A percentile compares a stretch with the other conserved stretches of the same genome.
phyloP scores from a whole-genome alignment of 2,329 filamentous ascomycete species.

The Cladosporium velox region DNA sequence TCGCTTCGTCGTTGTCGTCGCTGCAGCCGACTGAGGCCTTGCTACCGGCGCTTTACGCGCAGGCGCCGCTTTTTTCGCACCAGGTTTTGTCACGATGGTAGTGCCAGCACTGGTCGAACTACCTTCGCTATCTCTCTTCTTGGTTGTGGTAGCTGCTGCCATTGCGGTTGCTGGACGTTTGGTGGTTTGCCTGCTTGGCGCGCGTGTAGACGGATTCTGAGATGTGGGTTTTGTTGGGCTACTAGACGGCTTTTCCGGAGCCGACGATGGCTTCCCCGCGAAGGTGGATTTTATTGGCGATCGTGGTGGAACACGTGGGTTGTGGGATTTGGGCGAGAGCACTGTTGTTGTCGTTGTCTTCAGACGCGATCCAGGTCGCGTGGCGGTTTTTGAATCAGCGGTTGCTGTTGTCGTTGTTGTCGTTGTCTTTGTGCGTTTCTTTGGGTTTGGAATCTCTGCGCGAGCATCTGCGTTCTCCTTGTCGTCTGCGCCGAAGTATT shows the following conservation, averaged over 20 bases:
- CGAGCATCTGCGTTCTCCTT: conserved; percentile 70
- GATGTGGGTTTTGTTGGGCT: conserved; percentile 52
- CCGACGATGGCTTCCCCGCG: conserved; percentile 56
- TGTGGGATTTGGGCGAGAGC: conserved; percentile 79
- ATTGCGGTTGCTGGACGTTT: conserved; percentile 48
- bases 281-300: conserved; percentile 53
- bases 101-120: conserved; percentile 64
- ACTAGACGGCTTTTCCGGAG: conserved; percentile 55
- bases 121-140: conserved; percentile 51
- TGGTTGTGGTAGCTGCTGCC: conserved; percentile 36
- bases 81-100: conserved; percentile 58
- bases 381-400: conserved; percentile 36
- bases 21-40: conserved; percentile 39
- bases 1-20: conserved; percentile 45
- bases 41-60: conserved; percentile 49
- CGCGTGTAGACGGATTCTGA: conserved; percentile 59
- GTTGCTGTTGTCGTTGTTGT: conserved; percentile 29
- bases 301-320: conserved; percentile 68
- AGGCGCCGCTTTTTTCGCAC: conserved; percentile 46
- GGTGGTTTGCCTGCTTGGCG: conserved; percentile 59
- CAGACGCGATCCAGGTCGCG: conserved; percentile 35
- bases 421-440: conserved; percentile 58
- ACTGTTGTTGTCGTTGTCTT: conserved; percentile 52
- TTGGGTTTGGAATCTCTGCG: conserved; percentile 62
- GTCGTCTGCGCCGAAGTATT: conserved; percentile 61